phyloP scores from a whole-genome alignment of 495 filamentous ascomycete genomes.

The Aspergillus affinis region DNA sequence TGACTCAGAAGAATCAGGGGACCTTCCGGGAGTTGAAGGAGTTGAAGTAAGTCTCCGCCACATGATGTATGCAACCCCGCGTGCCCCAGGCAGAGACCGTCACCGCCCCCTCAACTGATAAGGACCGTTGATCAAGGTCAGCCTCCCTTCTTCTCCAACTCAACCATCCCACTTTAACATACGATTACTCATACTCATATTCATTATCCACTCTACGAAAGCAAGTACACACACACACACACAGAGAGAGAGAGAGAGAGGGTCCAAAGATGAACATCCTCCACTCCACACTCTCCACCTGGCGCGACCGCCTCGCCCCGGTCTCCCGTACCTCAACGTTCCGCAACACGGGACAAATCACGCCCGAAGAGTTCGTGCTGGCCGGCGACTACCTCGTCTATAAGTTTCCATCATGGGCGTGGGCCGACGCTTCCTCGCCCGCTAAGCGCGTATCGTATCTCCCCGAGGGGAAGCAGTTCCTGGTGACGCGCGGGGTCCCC shows the following conservation, averaged over 20 bases:
- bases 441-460: slow-evolving; percentile 78
- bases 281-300: slow-evolving; percentile 78
- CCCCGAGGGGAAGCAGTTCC: slow-evolving; percentile 88
- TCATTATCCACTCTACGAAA: neutral
- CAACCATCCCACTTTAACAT: neutral
- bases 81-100: slow-evolving; percentile 15
- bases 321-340: slow-evolving; percentile 90
- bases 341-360: slow-evolving; percentile 89
- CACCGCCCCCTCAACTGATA: slow-evolving; percentile 23
- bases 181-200: neutral
- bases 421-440: slow-evolving; percentile 79
- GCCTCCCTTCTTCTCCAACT: neutral
- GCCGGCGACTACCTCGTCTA: slow-evolving; percentile 98
- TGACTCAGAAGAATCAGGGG: neutral
- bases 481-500: slow-evolving; percentile 91
- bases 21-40: neutral
- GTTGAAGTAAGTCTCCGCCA: slow-evolving; percentile 14
- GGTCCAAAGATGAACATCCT: slow-evolving; percentile 54
- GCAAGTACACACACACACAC: neutral
- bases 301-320: slow-evolving; percentile 87
- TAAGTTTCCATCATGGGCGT: slow-evolving; percentile 99
- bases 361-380: slow-evolving; percentile 93
- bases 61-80: slow-evolving; percentile 25
- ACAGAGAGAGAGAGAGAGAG: neutral
- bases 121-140: slow-evolving; percentile 2